A percentile compares a stretch with the other conserved stretches of the same genome.
Conservation (phyloP, 2,329 filamentous ascomycete species). For the Xylariales sp. region DNA sequence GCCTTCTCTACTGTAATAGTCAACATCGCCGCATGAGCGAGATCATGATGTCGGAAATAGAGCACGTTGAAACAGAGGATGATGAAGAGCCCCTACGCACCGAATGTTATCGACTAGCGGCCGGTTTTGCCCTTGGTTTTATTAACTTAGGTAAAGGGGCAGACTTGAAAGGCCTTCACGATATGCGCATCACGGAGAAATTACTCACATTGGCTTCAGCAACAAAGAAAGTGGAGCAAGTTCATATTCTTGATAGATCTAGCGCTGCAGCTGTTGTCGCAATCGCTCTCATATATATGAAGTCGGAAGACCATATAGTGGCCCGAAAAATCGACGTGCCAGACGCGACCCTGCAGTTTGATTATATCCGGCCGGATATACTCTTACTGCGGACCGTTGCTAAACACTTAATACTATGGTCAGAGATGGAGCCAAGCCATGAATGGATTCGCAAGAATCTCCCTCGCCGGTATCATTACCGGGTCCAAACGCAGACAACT, state of each 20-base stretch:
- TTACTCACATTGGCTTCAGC: conserved; percentile 86
- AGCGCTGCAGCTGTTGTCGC: conserved; percentile 94
- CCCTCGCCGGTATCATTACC: conserved; percentile 73
- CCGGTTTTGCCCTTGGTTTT: conserved; percentile 90
- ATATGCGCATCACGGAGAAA: conserved; percentile 92
- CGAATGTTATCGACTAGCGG: conserved; percentile 95
- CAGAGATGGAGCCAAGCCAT: conserved; percentile 76
- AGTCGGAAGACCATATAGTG: conserved; percentile 87
- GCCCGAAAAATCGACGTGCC: conserved; percentile 94
- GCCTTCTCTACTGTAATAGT: conserved; percentile 91
- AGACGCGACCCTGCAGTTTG: conserved; percentile 89
- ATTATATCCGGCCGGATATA: conserved; percentile 93
- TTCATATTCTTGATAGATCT: conserved; percentile 92
- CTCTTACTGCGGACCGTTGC: conserved; percentile 90
- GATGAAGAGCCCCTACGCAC: conserved; percentile 89
- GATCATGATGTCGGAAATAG: conserved; percentile 97
- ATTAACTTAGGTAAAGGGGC: conserved; percentile 95
- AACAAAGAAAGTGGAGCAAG: conserved; percentile 89
- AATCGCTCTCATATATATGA: conserved; percentile 94
- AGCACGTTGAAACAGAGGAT: conserved; percentile 81
- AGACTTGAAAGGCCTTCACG: conserved; percentile 87
- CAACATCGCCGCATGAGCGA: conserved; percentile 99
- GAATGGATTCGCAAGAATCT: conserved; percentile 82
- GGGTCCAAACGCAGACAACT: conserved; percentile 66
- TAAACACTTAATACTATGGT: conserved; percentile 94